Percentiles rank a stretch among this genome's conserved stretches.
phyloP scores from a whole-genome alignment of 345 rosid species.

The Physaria fendleri region DNA sequence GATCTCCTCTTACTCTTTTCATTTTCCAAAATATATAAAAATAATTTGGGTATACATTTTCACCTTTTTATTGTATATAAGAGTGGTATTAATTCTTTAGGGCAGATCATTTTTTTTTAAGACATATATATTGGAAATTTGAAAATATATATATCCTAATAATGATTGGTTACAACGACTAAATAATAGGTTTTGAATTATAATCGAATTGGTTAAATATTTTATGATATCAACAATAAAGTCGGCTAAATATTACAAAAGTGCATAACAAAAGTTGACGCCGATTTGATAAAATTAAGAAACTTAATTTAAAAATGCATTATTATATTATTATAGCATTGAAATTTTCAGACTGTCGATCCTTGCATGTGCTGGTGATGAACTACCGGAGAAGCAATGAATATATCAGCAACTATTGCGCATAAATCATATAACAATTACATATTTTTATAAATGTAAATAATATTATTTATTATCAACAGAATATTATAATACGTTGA shows the following conservation, averaged over 20 bases:
- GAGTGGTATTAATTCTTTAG: neutral
- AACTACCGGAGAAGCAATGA: conserved; percentile 27
- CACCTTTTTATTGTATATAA: neutral
- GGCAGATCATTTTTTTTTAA: neutral
- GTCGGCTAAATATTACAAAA: conserved; percentile 12
- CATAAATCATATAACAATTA: neutral
- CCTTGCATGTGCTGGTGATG: conserved; percentile 30
- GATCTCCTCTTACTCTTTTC: conserved; percentile 7
- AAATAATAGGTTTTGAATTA: neutral
- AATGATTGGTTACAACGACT: conserved; percentile 25
- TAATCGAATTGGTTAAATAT: neutral
- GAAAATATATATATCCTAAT: neutral
- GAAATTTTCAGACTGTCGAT: conserved; percentile 17
- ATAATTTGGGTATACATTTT: neutral
- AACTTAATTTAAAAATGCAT: neutral
- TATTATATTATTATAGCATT: conserved; percentile 10
- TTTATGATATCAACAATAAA: conserved; percentile 4
- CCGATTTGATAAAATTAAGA: conserved; percentile 10
- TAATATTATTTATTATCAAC: neutral
- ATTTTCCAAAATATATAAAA: neutral
- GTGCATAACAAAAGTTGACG: conserved; percentile 18
- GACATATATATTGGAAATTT: neutral
- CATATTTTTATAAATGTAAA: neutral
- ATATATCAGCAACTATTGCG: conserved; percentile 26
- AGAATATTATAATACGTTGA: neutral